Base-by-base conservation (phyloP, 2,329 filamentous ascomycete species). In the Stagonosporopsis cucurbitacearum region DNA sequence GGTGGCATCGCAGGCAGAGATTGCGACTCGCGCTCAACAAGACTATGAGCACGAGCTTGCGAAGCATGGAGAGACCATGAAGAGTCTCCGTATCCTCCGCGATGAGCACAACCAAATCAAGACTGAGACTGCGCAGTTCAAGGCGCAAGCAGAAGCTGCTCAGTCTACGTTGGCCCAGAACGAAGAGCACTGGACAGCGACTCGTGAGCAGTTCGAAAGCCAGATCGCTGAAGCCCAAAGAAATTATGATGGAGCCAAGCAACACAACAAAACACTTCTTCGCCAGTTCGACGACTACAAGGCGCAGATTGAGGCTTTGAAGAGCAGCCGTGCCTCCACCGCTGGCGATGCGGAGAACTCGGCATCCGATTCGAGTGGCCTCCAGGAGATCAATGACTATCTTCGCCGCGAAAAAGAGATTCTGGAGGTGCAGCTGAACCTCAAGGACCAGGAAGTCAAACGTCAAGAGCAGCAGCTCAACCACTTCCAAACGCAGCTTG, bases 331-430 rank as follows among this genome's bases (percentile, higher is more conserved):
- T 37, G 79, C 82, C 4, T 80, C 81, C 33, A 73, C 80, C 5
- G 78, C 77, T 6, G 80, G 85, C 12, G 87, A 89, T 32, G 70
- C 74, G 25, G 76, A 79, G 26, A 79, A 80, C 12, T 69, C 74
- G 13, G 59, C 82, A 6, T 78, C 84, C 4, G 82, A 86, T 46
- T 79, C 88, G 9, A 90, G 92, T 63, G 91, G 90, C 49, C 84
- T 96, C 9, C 90, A 95, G 59, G 94, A 98, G 69, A 86, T 99
- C 53, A 96, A 96, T 77, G 89, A 86, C 59, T 99, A 95, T 74
- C 81, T 99, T 58, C 89, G 94, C 41, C 89, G 92, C 37, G 96
- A 99, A 78, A 99, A 98, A 80, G 95, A 98, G 73, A 98, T 99
- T 63, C 84, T 97, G 8, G 94, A 99, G 66, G 91, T 97, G n/a